Evolutionary conservation across 768 basidiomycete species (phyloP), one percentile per base, ranked within the genome.

Genomic region (Rhizopogon sp.): DNA sequence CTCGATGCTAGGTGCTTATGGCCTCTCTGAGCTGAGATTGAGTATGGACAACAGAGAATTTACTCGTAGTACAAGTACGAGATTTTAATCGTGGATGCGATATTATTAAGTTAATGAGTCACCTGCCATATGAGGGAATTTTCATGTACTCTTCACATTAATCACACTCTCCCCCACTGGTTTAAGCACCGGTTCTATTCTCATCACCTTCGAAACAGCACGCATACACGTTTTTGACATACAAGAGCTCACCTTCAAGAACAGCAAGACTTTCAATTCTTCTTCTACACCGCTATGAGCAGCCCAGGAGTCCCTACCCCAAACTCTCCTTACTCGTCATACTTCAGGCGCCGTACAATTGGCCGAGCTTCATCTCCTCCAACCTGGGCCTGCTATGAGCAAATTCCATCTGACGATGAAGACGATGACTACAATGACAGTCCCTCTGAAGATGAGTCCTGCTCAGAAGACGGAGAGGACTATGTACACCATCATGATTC

Each of bases 351-450:
- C 50, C 87, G 88, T 60, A 80, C 81, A 41, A 82, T 90, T 60
- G 89, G 90, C 22, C 81, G 89, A 51, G 89, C 90, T 39, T 83
- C 89, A 16, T 90, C 88, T 3, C 90, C 90, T 2, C 88, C 90
- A 25, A 90, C 88, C 0, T 91, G 89, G 89, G 88, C 88, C 10
- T 92, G 88, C 78, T 92, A 91, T 70, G 90, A 92, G 78, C 88
- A 91, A 79, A 91, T 91, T 69, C 85, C 84, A 58, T 82, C 76
- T 71, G 82, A 80, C 66, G 77, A 83, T 65, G 81, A 81, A 64
- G 79, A 79, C 62, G 76, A 64, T 6, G 78, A 80, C 60, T 82
- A 81, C 64, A 83, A 80, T 50, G 80, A 83, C 58, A 80, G 76
- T 55, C 76, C 70, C 58, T 82, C 81, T 2, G 81, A 76, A 11